Base-by-base conservation (phyloP, 2,329 filamentous ascomycete genomes). In the Cercospora sp. region DNA sequence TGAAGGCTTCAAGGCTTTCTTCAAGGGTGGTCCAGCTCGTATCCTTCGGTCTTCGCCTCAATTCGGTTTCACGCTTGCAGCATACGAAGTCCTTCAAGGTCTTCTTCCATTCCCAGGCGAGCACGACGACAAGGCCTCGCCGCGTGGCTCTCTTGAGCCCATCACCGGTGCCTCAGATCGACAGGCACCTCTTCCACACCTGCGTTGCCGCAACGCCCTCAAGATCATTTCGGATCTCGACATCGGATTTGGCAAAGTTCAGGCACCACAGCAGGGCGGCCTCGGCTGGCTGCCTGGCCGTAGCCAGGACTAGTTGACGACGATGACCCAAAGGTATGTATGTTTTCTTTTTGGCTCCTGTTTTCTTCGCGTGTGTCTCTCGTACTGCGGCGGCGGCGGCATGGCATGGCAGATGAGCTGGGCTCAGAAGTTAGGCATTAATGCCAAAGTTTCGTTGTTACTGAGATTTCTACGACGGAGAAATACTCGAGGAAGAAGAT, bases 201-300 rank as follows among this genome's bases (percentile, higher is more conserved):
- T 91, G 72, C 83, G 89, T 74, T 96, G 92, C 81, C 86, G 93
- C 69, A 98, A 97, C 79, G 94, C 94, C 10, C 85, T 98, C 74
- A 97, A 97, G 86, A 92, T 97, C 75, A 94, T 98, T 75, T 87
- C 97, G 60, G 94, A 98, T 80, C 84, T 98, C 69, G 94, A 98
- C 78, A 90, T 95, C 82, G 91, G 96, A 79, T 97, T 98, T 84
- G 94, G 94, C 70, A 88, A 89, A 73, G 82, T 91, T 69, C 88
- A 87, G 80, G 77, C 67, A 37, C 72, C 70, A 5, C 69, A 71
- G 43, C 68, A 69, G 10, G 69, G 68, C 43, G 70, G 71, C 21
- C 66, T 68, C 40, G 49, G 51, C 51, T 65, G 51, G 51, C 30
- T 65, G 37, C 51, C 62, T 21, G 62, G 62, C 21, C 62, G 53